Conservation (phyloP, 306 rosid genomes). For the Acacia crassicarpa region DNA sequence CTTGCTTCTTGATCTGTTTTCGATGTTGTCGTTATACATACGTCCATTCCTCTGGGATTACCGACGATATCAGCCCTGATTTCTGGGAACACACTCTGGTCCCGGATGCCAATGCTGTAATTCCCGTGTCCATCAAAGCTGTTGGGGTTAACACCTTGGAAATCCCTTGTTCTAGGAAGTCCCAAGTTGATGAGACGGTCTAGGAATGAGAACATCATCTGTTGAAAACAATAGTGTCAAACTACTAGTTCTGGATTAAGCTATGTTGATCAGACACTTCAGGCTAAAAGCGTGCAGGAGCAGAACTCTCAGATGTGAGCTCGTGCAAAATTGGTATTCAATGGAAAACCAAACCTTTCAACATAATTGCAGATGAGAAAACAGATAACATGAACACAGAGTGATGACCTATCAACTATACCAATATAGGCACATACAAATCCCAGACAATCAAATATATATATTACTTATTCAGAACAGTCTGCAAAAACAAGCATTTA, state of each 20-base stretch:
- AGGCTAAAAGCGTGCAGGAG: background rate
- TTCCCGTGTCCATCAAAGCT: slow-evolving; percentile 95
- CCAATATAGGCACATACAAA: slow-evolving; percentile 9
- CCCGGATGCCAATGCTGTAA: slow-evolving; percentile 62
- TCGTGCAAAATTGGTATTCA: background rate
- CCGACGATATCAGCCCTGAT: slow-evolving; percentile 61
- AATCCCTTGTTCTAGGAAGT: slow-evolving; percentile 94
- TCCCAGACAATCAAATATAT: background rate
- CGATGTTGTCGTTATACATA: slow-evolving; percentile 81
- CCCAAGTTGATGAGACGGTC: slow-evolving; percentile 88
- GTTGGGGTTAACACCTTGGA: slow-evolving; percentile 78
- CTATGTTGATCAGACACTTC: background rate
- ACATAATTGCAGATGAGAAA: background rate
- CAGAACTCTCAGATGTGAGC: background rate
- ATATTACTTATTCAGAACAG: background rate
- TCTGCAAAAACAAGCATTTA: background rate
- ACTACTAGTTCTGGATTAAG: background rate
- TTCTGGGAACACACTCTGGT: slow-evolving; percentile 90
- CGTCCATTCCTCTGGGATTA: slow-evolving; percentile 94
- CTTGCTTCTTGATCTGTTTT: slow-evolving; percentile 81
- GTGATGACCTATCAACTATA: background rate
- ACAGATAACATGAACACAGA: background rate
- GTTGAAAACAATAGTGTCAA: slow-evolving; percentile 30
- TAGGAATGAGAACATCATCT: slow-evolving; percentile 85
- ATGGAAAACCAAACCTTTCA: slow-evolving; percentile 22